Percentiles rank a stretch among this genome's conserved stretches.
phyloP scores from a whole-genome alignment of 1,284 basidiomycete genomes.

The Ceratobasidium sp. region DNA sequence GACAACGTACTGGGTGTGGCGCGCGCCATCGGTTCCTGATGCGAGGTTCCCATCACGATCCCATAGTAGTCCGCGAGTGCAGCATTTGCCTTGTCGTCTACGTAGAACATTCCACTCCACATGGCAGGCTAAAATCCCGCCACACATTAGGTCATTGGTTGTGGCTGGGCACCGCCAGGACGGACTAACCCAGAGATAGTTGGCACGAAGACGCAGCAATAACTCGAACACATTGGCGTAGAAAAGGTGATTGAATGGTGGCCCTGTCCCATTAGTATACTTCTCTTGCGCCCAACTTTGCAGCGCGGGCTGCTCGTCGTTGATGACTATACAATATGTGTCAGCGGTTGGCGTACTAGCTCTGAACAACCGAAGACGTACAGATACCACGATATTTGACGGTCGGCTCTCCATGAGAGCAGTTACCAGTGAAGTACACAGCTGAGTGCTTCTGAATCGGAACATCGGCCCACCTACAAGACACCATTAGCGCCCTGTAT shows the following conservation, averaged over 20 bases:
- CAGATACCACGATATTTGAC: conserved; percentile 76
- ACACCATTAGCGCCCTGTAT: background rate
- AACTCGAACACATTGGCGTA: conserved; percentile 70
- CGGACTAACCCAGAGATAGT: conserved; percentile 67
- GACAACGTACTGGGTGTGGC: conserved; percentile 46
- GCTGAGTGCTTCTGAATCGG: conserved; percentile 64
- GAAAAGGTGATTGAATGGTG: conserved; percentile 72
- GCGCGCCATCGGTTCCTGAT: conserved; percentile 56
- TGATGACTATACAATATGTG: conserved; percentile 53
- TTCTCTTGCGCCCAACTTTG: conserved; percentile 67
- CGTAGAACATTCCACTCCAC: conserved; percentile 67
- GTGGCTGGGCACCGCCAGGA: background rate
- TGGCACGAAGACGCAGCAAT: conserved; percentile 72
- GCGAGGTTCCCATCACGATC: conserved; percentile 74
- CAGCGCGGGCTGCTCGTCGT: conserved; percentile 72
- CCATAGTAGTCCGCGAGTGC: conserved; percentile 72
- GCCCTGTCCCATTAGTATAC: conserved; percentile 72
- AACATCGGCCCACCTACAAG: conserved; percentile 54
- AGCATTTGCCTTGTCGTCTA: conserved; percentile 74
- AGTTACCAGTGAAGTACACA: conserved; percentile 61
- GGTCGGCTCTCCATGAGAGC: conserved; percentile 72
- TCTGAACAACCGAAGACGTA: background rate
- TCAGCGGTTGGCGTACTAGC: background rate
- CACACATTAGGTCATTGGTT: background rate
- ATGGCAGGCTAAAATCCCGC: conserved; percentile 13